Conservation (phyloP, 371 early-diverging fungal species). For the Rhizomucor pusillus region DNA sequence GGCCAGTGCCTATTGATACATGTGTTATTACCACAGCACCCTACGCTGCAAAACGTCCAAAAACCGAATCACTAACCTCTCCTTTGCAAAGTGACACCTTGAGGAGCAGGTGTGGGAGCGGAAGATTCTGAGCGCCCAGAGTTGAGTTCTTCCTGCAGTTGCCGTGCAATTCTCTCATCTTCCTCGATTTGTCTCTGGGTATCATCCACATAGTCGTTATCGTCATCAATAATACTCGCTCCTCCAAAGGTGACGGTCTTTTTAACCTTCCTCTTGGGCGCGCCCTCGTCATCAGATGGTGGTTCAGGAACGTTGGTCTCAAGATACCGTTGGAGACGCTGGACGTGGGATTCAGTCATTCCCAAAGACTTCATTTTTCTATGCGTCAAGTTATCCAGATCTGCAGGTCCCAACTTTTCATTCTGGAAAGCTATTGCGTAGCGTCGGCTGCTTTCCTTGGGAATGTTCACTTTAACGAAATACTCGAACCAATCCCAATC, state of each 20-base stretch:
- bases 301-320: constrained; percentile 38
- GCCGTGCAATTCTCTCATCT: constrained; percentile 78
- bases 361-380: constrained; percentile 73
- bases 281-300: constrained; percentile 38
- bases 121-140: constrained; percentile 9
- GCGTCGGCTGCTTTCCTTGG: constrained; percentile 65
- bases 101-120: not conserved
- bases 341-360: constrained; percentile 79
- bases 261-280: constrained; percentile 25
- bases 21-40: not conserved
- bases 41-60: too few relatives aligned
- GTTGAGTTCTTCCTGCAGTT: constrained; percentile 70
- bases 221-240: constrained; percentile 40
- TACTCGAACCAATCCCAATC: constrained; percentile 90
- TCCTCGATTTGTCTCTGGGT: constrained; percentile 46
- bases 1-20: constrained; percentile 28
- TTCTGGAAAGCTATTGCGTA: constrained; percentile 82
- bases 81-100: constrained; percentile 23
- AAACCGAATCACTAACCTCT: constrained; percentile 17
- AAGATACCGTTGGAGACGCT: constrained; percentile 67
- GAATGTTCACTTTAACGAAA: constrained; percentile 75
- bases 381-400: constrained; percentile 70
- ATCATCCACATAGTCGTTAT: constrained; percentile 19
- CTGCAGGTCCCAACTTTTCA: constrained; percentile 70
- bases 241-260: constrained; percentile 44